phyloP scores from a whole-genome alignment of 106 monocot genomes.

The Ottelia alismoides region DNA sequence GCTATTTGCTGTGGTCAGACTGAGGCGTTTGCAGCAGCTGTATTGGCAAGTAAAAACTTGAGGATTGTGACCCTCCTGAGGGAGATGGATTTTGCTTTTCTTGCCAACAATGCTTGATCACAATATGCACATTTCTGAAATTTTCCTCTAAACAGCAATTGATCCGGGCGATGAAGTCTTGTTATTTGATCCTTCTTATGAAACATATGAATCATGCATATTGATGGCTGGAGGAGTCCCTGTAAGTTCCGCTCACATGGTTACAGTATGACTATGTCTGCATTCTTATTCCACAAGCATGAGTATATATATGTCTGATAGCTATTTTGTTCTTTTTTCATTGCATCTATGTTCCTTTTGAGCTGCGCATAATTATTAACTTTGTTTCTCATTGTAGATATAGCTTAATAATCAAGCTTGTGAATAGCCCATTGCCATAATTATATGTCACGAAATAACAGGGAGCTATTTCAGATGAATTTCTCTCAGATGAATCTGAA shows the following conservation, averaged over 20 bases:
- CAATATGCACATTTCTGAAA: neutral
- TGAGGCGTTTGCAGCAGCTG: slow-evolving; percentile 71
- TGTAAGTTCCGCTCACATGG: slow-evolving; percentile 33
- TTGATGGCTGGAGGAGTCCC: slow-evolving; percentile 69
- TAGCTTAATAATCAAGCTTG: too few species aligned
- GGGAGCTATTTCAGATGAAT: too few species aligned
- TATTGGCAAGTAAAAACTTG: slow-evolving; percentile 56
- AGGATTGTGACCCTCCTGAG: neutral
- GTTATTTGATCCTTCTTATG: slow-evolving; percentile 89
- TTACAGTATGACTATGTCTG: too few species aligned
- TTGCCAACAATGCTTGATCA: neutral
- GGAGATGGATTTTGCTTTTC: neutral
- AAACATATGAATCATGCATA: slow-evolving; percentile 74
- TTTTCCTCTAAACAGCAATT: slow-evolving; percentile 38
- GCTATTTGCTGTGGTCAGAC: slow-evolving; percentile 79
- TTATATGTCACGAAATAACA: too few species aligned
- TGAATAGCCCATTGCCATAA: too few species aligned
- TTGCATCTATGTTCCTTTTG: too few species aligned
- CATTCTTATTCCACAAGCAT: too few species aligned
- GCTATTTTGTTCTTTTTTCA: too few species aligned
- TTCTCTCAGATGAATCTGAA: too few species aligned
- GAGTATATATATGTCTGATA: too few species aligned
- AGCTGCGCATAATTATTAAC: too few species aligned
- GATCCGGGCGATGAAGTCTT: slow-evolving; percentile 73
- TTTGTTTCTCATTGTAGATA: too few species aligned